Evolutionary conservation across 2,329 filamentous ascomycete genomes (phyloP).

Genomic region (Fusarium caatingaense): DNA sequence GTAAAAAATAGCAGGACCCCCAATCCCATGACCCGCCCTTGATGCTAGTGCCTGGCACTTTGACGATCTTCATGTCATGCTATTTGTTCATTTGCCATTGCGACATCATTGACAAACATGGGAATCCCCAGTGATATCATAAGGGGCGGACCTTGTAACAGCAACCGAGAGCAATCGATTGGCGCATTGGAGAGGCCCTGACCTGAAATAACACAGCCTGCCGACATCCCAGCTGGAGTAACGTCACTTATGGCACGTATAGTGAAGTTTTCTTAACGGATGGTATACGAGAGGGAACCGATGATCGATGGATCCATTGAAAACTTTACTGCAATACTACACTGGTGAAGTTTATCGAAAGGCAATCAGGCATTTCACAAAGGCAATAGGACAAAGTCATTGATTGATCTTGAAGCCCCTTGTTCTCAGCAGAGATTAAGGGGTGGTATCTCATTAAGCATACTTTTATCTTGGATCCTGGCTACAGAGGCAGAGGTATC

Average conservation of each 20-base stretch:
- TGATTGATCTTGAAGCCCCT: conserved; percentile 21
- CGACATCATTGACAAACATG: conserved; percentile 24
- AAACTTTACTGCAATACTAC: neutral
- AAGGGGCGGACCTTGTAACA: conserved; percentile 17
- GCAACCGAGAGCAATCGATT: conserved; percentile 18
- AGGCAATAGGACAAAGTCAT: neutral
- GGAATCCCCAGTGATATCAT: conserved; percentile 42
- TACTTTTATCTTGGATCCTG: conserved; percentile 44
- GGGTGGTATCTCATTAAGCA: conserved; percentile 42
- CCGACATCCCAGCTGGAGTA: conserved; percentile 7
- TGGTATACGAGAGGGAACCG: conserved; percentile 39
- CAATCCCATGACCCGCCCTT: conserved; percentile 25
- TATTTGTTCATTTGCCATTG: conserved; percentile 35
- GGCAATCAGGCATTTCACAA: conserved; percentile 1
- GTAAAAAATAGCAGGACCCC: neutral
- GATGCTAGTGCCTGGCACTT: conserved; percentile 35
- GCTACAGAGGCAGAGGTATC: conserved; percentile 41
- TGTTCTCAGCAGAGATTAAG: conserved; percentile 21
- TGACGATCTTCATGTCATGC: conserved; percentile 32
- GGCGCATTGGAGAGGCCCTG: conserved; percentile 11
- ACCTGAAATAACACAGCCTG: conserved; percentile 17
- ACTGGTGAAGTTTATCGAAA: neutral
- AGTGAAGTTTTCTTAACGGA: conserved; percentile 7
- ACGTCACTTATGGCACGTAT: conserved; percentile 37
- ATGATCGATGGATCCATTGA: conserved; percentile 26